Conservation (phyloP, 208 protist genomes). For the Crithidia bombi region DNA sequence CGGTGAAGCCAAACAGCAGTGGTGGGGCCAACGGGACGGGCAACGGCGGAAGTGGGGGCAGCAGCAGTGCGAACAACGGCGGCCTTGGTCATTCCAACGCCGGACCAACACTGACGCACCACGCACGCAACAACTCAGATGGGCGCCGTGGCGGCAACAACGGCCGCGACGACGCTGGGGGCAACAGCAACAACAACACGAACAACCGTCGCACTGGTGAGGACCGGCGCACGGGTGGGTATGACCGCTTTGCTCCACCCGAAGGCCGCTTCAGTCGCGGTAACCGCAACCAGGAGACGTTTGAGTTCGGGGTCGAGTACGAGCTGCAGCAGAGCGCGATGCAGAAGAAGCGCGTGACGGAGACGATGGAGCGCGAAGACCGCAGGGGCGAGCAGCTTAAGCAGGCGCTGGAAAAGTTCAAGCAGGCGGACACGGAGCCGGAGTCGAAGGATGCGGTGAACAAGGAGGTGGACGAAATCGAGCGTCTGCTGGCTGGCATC, state of each 20-base stretch:
- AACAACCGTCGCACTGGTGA: background rate
- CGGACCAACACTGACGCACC: constrained; percentile 3
- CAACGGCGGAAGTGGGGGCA: background rate
- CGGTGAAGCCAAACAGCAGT: constrained; percentile 11
- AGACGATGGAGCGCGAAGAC: constrained; percentile 71
- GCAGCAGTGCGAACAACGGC: constrained; percentile 10
- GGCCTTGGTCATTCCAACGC: constrained; percentile 1
- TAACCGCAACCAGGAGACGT: constrained; percentile 80
- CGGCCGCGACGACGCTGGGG: background rate
- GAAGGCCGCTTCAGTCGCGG: constrained; percentile 49
- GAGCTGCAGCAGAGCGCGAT: constrained; percentile 77
- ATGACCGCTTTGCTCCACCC: constrained; percentile 71
- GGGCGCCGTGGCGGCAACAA: constrained; percentile 21
- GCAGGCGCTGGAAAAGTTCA: constrained; percentile 45
- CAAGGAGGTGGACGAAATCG: constrained; percentile 51
- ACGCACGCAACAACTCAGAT: constrained; percentile 9
- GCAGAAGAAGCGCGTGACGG: constrained; percentile 64
- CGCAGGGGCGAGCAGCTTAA: constrained; percentile 38
- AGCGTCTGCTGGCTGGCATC: constrained; percentile 55
- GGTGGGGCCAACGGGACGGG: background rate
- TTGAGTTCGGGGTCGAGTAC: constrained; percentile 85
- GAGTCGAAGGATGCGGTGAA: constrained; percentile 32
- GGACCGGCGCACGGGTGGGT: constrained; percentile 14
- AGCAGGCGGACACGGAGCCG: constrained; percentile 37
- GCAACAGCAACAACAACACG: constrained; percentile 4